These are phyloP conservation scores for Exophiala aquamarina DNA, from an alignment of 2,329 filamentous ascomycete species.

Conservation along the genomic window DNA sequence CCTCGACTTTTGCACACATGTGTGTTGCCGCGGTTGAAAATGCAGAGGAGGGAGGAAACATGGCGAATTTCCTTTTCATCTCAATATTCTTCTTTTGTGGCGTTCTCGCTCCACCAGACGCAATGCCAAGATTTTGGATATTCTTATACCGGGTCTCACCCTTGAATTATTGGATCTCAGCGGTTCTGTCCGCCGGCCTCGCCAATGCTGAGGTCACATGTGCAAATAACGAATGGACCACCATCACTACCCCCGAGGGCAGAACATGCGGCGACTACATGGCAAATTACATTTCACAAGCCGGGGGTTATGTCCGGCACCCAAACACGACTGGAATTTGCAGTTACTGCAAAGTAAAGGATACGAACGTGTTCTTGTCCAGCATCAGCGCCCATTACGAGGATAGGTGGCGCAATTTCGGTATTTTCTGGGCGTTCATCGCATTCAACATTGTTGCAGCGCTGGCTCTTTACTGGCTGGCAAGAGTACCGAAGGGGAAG, in stretches of 20 bases:
- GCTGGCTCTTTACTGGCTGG: constrained; percentile 61
- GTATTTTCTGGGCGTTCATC: constrained; percentile 67
- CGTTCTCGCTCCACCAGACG: constrained; percentile 59
- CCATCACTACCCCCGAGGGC: constrained; percentile 60
- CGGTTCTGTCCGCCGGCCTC: constrained; percentile 69
- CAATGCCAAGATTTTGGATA: constrained; percentile 70
- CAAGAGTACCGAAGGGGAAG: constrained; percentile 51
- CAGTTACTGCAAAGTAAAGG: neutral
- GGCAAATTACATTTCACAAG: constrained; percentile 43
- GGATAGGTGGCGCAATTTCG: constrained; percentile 66
- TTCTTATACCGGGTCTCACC: constrained; percentile 80
- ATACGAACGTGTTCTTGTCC: constrained; percentile 49
- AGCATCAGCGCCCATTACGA: constrained; percentile 42
- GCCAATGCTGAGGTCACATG: constrained; percentile 67
- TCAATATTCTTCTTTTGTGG: constrained; percentile 60
- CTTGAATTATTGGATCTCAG: constrained; percentile 75
- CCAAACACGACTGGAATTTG: constrained; percentile 31
- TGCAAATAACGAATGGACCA: constrained; percentile 65
- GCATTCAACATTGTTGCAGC: constrained; percentile 62
- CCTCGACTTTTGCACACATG: constrained; percentile 68
- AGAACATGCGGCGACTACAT: constrained; percentile 63
- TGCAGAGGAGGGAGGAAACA: constrained; percentile 63
- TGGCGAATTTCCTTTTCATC: constrained; percentile 61
- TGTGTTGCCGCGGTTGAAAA: constrained; percentile 74
- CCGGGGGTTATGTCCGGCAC: constrained; percentile 55